These are phyloP conservation scores for Citrus cavaleriei DNA, from an alignment of 345 rosid genomes.

Conservation along the genomic window DNA sequence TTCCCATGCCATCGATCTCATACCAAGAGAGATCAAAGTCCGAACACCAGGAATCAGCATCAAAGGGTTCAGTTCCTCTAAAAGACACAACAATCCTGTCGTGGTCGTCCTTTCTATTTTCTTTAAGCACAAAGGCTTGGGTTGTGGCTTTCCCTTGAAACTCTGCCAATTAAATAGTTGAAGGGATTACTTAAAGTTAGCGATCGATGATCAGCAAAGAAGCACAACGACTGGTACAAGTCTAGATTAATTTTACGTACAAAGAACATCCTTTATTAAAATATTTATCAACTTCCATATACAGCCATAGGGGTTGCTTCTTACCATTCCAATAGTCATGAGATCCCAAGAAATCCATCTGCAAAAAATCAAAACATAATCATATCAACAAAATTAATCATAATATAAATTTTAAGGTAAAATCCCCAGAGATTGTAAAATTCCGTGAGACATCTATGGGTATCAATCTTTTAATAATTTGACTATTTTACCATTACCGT, in stretches of 20 bases:
- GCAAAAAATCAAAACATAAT: constrained; percentile 9
- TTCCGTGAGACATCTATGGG: no score
- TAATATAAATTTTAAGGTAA: no score
- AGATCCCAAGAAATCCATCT: constrained; percentile 66
- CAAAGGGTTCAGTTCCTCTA: constrained; percentile 64
- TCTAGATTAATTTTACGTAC: neutral
- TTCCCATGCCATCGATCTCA: constrained; percentile 54
- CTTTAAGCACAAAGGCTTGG: constrained; percentile 49
- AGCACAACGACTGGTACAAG: neutral
- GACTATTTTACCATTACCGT: no score
- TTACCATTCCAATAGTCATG: constrained; percentile 73
- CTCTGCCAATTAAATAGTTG: constrained; percentile 25
- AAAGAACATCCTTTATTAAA: no score
- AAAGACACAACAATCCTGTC: constrained; percentile 58
- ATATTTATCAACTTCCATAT: no score
- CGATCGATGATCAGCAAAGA: neutral
- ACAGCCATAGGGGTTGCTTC: neutral
- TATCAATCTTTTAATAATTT: no score
- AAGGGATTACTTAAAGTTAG: neutral
- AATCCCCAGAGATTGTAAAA: no score
- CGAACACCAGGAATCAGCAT: constrained; percentile 66
- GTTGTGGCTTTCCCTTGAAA: constrained; percentile 58
- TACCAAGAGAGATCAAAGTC: constrained; percentile 79
- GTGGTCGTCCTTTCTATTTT: constrained; percentile 20
- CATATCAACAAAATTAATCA: no score